Conservation (phyloP, 768 basidiomycete genomes). For the Steccherinum ochraceum region DNA sequence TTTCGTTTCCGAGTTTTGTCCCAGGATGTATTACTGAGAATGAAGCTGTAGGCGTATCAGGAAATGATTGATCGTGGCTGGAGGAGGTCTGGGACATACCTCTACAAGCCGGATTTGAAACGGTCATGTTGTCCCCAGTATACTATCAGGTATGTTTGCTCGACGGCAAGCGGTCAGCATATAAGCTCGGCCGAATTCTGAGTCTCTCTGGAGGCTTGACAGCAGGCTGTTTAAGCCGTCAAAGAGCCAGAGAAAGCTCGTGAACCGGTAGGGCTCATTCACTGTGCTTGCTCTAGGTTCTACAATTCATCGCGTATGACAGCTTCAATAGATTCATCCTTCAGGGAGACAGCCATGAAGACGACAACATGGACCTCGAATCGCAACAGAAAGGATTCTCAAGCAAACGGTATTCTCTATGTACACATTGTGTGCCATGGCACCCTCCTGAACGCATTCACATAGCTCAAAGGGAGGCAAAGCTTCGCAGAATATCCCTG, state of each 20-base stretch:
- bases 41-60: constrained; percentile 80
- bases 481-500: constrained; percentile 2
- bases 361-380: constrained; percentile 21
- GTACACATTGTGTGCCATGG: too few species aligned
- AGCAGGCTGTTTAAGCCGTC: constrained; percentile 60
- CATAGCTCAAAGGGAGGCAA: constrained; percentile 1
- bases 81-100: constrained; percentile 77
- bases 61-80: constrained; percentile 81
- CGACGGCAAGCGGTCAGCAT: background rate
- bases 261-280: constrained; percentile 50
- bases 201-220: constrained; percentile 47
- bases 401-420: too few species aligned
- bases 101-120: constrained; percentile 84
- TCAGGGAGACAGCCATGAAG: constrained; percentile 18
- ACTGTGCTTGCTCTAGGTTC: constrained; percentile 1
- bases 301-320: background rate
- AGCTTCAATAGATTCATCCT: constrained; percentile 74
- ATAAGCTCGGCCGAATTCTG: background rate
- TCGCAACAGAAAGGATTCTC: background rate
- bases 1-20: background rate
- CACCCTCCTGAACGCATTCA: too few species aligned
- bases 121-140: constrained; percentile 90
- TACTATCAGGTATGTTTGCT: constrained; percentile 68
- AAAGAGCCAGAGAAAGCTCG: constrained; percentile 66
- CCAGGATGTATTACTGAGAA: constrained; percentile 21